Conservation (phyloP, 1,284 basidiomycete species). For the Caloboletus inedulis region DNA sequence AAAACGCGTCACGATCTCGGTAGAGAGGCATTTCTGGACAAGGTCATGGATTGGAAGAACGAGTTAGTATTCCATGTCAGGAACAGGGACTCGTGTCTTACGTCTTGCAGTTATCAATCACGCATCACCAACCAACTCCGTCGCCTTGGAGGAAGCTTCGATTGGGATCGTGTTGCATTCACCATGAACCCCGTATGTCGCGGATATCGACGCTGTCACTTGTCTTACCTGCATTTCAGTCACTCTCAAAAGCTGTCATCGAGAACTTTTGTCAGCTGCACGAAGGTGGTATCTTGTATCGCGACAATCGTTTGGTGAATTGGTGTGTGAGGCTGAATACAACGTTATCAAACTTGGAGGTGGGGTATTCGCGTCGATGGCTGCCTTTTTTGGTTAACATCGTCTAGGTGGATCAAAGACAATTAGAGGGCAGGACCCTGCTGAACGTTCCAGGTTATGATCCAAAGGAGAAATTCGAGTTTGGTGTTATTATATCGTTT, state of each 20-base stretch:
- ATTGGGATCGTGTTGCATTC: conserved; percentile 93
- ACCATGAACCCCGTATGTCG: conserved; percentile 85
- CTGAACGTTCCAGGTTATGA: conserved; percentile 95
- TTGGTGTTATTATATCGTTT: conserved; percentile 95
- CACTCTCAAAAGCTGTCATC: conserved; percentile 81
- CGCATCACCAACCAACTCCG: conserved; percentile 90
- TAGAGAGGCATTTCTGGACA: conserved; percentile 88
- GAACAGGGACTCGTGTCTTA: conserved; percentile 7
- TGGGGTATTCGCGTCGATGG: conserved; percentile 27
- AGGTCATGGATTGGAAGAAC: conserved; percentile 96
- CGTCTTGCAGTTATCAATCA: conserved; percentile 68
- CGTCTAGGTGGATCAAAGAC: conserved; percentile 86
- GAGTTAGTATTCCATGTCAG: conserved; percentile 54
- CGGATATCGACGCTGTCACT: neutral
- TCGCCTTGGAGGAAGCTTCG: conserved; percentile 90
- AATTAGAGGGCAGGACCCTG: conserved; percentile 85
- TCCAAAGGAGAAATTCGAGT: conserved; percentile 92
- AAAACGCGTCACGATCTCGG: conserved; percentile 92
- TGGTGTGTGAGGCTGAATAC: conserved; percentile 98
- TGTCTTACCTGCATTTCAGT: conserved; percentile 38
- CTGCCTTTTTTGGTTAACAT: neutral
- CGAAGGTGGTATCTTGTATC: conserved; percentile 93
- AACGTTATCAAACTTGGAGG: conserved; percentile 95
- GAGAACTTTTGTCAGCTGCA: conserved; percentile 92
- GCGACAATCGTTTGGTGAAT: conserved; percentile 96